Percentiles rank a stretch among this genome's conserved stretches.
Conservation (phyloP, 345 rosid genomes). For the Arabis alpina region DNA sequence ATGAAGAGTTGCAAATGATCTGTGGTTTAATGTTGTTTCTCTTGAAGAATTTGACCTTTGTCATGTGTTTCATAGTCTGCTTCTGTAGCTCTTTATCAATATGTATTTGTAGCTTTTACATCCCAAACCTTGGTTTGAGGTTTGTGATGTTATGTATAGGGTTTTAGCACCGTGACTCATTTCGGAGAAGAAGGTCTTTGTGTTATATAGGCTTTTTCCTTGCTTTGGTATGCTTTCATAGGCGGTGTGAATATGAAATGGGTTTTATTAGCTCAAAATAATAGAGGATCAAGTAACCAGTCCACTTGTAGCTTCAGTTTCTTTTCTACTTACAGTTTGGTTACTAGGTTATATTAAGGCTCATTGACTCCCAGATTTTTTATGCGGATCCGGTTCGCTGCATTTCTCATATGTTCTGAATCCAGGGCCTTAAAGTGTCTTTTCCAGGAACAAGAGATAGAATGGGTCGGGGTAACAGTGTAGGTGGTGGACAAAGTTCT, state of each 20-base stretch:
- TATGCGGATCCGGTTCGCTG: not conserved
- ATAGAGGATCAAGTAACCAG: too few relatives aligned
- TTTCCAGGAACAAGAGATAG: conserved; percentile 17
- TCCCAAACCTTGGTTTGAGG: not conserved
- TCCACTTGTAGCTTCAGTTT: not conserved
- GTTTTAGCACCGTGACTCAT: too few relatives aligned
- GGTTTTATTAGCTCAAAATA: too few relatives aligned
- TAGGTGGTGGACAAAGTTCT: conserved; percentile 91
- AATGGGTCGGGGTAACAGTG: conserved; percentile 85
- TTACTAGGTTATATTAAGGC: not conserved
- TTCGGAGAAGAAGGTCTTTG: too few relatives aligned
- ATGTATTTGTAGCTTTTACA: not conserved
- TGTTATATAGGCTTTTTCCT: too few relatives aligned
- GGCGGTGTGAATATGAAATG: too few relatives aligned
- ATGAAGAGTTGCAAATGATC: too few relatives aligned
- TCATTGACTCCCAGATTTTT: not conserved
- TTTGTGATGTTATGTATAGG: not conserved
- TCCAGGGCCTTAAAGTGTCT: not conserved
- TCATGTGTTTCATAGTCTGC: not conserved
- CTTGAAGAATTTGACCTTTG: too few relatives aligned
- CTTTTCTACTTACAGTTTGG: not conserved
- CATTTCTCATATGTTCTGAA: not conserved
- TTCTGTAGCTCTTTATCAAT: not conserved
- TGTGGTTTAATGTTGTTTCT: too few relatives aligned
- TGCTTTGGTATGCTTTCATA: too few relatives aligned